Percentiles rank a stretch among this genome's conserved stretches.
These are phyloP conservation scores for Lactifluus hygrophoroides DNA, from an alignment of 768 basidiomycete genomes.

Conservation along the genomic window DNA sequence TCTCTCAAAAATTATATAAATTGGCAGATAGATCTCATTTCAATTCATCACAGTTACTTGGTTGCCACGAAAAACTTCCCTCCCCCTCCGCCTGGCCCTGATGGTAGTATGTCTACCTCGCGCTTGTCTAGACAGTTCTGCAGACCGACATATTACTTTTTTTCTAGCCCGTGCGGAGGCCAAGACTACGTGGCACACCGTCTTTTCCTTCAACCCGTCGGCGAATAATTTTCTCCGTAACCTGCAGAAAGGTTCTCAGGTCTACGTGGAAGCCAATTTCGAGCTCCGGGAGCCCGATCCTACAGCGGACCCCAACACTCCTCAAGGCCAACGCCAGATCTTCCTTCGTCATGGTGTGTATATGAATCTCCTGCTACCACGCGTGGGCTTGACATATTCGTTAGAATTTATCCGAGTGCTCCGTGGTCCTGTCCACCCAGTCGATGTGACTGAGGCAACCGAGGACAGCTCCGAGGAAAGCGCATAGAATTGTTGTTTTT, in stretches of 20 bases:
- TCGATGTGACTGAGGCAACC: conserved; percentile 23
- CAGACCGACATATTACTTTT: not conserved
- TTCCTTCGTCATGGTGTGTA: conserved; percentile 69
- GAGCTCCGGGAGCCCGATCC: conserved; percentile 68
- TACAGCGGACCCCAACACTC: conserved; percentile 54
- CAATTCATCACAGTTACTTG: conserved; percentile 44
- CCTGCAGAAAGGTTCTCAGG: conserved; percentile 61
- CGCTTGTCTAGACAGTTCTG: too few relatives aligned
- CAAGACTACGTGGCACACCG: conserved; percentile 63
- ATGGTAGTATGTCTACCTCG: conserved; percentile 43
- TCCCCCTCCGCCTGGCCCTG: conserved; percentile 46
- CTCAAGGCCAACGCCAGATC: conserved; percentile 72
- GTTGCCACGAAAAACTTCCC: conserved; percentile 65
- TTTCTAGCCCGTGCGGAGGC: conserved; percentile 42
- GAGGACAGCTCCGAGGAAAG: conserved; percentile 7
- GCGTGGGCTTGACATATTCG: not conserved
- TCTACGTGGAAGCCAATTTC: conserved; percentile 74
- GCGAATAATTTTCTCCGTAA: conserved; percentile 57
- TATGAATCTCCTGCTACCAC: not conserved
- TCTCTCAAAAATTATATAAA: not conserved
- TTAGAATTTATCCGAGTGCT: conserved; percentile 51
- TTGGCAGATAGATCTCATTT: not conserved
- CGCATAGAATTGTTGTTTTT: conserved; percentile 4
- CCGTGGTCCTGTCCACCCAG: conserved; percentile 6
- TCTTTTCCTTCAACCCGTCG: conserved; percentile 61